Evolutionary conservation across 2,329 filamentous ascomycete species (phyloP).

Genomic region (Phialophora tarda): DNA sequence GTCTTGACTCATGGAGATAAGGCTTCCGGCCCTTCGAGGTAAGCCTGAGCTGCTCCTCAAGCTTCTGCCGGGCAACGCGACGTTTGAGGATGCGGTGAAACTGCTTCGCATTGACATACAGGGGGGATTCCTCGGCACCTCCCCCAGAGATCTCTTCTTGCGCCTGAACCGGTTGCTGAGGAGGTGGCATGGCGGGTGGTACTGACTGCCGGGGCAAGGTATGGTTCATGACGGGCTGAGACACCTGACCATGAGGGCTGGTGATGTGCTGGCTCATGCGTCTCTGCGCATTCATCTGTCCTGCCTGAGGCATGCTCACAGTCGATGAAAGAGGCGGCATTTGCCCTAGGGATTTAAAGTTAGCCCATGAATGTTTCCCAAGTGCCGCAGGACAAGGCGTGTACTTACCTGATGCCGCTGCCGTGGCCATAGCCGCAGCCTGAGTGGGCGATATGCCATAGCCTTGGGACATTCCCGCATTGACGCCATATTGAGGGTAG

Average conservation of each 20-base stretch:
- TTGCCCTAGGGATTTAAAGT: slow-evolving; percentile 36
- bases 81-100: slow-evolving; percentile 97
- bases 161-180: slow-evolving; percentile 64
- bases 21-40: slow-evolving; percentile 96
- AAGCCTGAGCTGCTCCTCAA: slow-evolving; percentile 88
- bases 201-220: slow-evolving; percentile 58
- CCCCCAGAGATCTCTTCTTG: slow-evolving; percentile 75
- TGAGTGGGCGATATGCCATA: slow-evolving; percentile 84
- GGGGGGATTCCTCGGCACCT: slow-evolving; percentile 82
- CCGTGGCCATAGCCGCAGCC: slow-evolving; percentile 91
- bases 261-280: slow-evolving; percentile 76
- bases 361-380: slow-evolving; percentile 17
- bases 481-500: slow-evolving; percentile 80
- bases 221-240: slow-evolving; percentile 78
- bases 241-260: slow-evolving; percentile 74
- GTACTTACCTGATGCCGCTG: slow-evolving; percentile 84
- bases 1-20: slow-evolving; percentile 94
- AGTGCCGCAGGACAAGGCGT: slow-evolving; percentile 46
- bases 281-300: slow-evolving; percentile 62
- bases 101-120: slow-evolving; percentile 98
- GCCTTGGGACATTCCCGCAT: slow-evolving; percentile 71
- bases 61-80: slow-evolving; percentile 85
- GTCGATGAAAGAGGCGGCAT: slow-evolving; percentile 50
- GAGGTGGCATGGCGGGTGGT: slow-evolving; percentile 54
- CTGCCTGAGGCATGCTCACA: slow-evolving; percentile 59